Evolutionary conservation across 2,329 filamentous ascomycete genomes (phyloP).

Genomic region (Aspergillus fischeri): DNA sequence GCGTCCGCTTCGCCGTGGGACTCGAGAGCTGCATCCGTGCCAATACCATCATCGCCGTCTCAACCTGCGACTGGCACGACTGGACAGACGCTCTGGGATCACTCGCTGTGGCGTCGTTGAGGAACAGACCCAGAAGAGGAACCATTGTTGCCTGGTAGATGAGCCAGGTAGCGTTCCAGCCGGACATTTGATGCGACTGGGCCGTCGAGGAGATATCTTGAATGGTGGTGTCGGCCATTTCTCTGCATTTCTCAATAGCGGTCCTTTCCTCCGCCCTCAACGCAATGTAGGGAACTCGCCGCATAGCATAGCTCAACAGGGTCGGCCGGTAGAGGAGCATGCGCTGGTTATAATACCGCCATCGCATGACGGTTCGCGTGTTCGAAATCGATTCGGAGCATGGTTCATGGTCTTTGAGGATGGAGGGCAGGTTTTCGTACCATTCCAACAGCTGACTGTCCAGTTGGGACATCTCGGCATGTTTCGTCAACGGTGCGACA

Average conservation of each 20-base stretch:
- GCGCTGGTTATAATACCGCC: conserved; percentile 74
- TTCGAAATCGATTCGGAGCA: conserved; percentile 68
- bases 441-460: conserved; percentile 67
- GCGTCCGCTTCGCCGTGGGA: conserved; percentile 57
- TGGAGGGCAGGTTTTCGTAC: conserved; percentile 66
- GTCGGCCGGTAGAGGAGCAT: conserved; percentile 72
- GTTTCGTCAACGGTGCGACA: conserved; percentile 62
- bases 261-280: conserved; percentile 59
- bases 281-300: conserved; percentile 48
- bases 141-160: conserved; percentile 78
- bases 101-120: conserved; percentile 43
- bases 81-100: conserved; percentile 56
- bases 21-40: conserved; percentile 61
- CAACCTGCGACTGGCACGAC: conserved; percentile 53
- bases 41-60: conserved; percentile 37
- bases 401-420: conserved; percentile 60
- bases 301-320: conserved; percentile 61
- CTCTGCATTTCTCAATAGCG: conserved; percentile 64
- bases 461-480: conserved; percentile 61
- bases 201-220: conserved; percentile 68
- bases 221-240: conserved; percentile 66
- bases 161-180: conserved; percentile 80
- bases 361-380: conserved; percentile 71
- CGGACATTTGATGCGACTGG: conserved; percentile 68
- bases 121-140: conserved; percentile 68